Evolutionary conservation across 768 basidiomycete species (phyloP), one percentile per base, ranked within the genome.

Genomic region (Mycena rosella): DNA sequence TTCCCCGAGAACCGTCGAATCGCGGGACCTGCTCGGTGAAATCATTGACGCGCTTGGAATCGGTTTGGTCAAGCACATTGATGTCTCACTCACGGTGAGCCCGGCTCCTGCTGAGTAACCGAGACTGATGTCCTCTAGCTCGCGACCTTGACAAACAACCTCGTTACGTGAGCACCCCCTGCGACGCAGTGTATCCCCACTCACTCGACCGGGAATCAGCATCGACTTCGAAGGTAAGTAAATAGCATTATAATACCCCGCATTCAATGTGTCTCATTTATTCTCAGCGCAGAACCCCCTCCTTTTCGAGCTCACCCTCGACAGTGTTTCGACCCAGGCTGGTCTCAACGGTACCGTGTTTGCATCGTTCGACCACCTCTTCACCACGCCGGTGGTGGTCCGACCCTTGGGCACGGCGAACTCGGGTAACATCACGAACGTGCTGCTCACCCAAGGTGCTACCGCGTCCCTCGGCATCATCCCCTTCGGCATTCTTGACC

Each of bases 341-440:
- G 84, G 85, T 0, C 74, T 91, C 52, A 83, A 89, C 60, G 86
- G 84, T 13, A 83, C 84, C 42, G 82, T 79, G 32, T 91, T 83
- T 72, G 88, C 90, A 20, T 81, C 81, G 44, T 91, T 91, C 76
- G 81, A 84, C 57, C 87, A 89, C 67, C 76, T 79, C 1, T 91
- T 91, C 78, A 70, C 81, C 26, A 17, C 71, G 44, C 87, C 87
- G 34, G 80, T 88, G 48, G 78, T 88, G 32, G 84, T 89, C 0
- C 81, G 85, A 9, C 80, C 84, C 49, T 75, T 82, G 32, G 79
- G 84, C 48, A 85, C 83, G 1, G 85, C 84, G 54, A 90, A 90
- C 75, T 88, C 87, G 27, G 90, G 90, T 2, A 79, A 73, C 18
- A 85, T 91, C 66, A 74, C 78, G 17, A 83, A 90, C 57, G 90